Evolutionary conservation across 495 filamentous ascomycete species (phyloP).

Genomic region (Xylaria curta): DNA sequence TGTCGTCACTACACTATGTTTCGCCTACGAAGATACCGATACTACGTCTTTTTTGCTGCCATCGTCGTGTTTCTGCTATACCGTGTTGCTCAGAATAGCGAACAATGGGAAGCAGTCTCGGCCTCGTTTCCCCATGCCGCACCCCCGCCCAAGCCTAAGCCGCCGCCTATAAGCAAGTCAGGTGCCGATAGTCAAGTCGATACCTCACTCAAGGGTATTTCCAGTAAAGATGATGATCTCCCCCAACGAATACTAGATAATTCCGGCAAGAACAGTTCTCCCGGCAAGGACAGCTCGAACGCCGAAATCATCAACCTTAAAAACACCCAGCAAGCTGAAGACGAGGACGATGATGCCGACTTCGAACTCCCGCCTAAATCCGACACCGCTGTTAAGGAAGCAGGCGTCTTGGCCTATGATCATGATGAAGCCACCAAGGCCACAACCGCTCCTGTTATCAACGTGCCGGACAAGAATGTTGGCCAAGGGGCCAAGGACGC

Average conservation of each 20-base stretch:
- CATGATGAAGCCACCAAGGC: conserved; percentile 48
- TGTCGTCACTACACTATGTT: conserved; percentile 65
- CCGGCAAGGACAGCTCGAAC: conserved; percentile 33
- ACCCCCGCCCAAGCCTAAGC: conserved; percentile 32
- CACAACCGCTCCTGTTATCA: conserved; percentile 40
- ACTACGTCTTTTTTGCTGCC: conserved; percentile 73
- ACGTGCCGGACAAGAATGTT: conserved; percentile 43
- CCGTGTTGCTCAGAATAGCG: conserved; percentile 62
- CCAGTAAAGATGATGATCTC: conserved; percentile 29
- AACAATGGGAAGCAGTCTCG: conserved; percentile 49
- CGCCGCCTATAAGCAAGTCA: conserved; percentile 29
- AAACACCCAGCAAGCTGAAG: conserved; percentile 33
- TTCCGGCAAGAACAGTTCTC: conserved; percentile 25
- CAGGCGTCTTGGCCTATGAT: conserved; percentile 46
- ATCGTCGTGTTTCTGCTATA: conserved; percentile 69
- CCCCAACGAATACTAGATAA: conserved; percentile 28
- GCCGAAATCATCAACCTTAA: conserved; percentile 50
- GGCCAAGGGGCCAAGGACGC: conserved; percentile 39
- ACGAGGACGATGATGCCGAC: conserved; percentile 25
- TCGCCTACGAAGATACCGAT: conserved; percentile 77
- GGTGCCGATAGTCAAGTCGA: conserved; percentile 27
- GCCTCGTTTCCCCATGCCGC: conserved; percentile 36
- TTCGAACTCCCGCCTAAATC: conserved; percentile 16
- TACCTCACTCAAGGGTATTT: conserved; percentile 24
- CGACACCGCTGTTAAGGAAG: conserved; percentile 25